Evolutionary conservation across 2,329 filamentous ascomycete species (phyloP).

Genomic region (Monilinia fructigena): DNA sequence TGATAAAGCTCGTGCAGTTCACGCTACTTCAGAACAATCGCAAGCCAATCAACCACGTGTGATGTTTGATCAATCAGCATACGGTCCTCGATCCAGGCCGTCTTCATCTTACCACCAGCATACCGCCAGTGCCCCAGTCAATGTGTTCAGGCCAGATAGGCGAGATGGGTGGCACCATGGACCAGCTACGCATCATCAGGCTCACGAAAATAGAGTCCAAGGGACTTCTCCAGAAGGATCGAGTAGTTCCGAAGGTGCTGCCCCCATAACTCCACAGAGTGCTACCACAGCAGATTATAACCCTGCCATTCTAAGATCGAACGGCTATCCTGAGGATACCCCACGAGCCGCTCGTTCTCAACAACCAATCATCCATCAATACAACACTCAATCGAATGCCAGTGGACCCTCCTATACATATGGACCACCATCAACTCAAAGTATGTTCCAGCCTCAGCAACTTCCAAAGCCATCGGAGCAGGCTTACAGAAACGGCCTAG

Average conservation of each 20-base stretch:
- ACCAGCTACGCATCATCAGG: slow-evolving; percentile 42
- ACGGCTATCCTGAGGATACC: slow-evolving; percentile 47
- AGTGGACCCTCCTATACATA: slow-evolving; percentile 33
- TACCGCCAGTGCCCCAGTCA: slow-evolving; percentile 58
- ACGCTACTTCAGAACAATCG: slow-evolving; percentile 54
- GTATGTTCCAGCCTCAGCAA: slow-evolving; percentile 41
- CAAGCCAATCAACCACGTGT: slow-evolving; percentile 48
- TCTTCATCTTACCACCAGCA: slow-evolving; percentile 48
- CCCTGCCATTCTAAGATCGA: slow-evolving; percentile 52
- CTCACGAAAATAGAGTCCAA: slow-evolving; percentile 37
- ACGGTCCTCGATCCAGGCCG: slow-evolving; percentile 39
- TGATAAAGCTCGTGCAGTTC: slow-evolving; percentile 55
- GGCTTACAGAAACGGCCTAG: slow-evolving; percentile 53
- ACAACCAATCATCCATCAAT: slow-evolving; percentile 30
- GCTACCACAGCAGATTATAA: slow-evolving; percentile 51
- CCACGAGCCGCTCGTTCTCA: slow-evolving; percentile 25
- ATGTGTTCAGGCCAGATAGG: slow-evolving; percentile 60
- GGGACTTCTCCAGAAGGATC: slow-evolving; percentile 56
- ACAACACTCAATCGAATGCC: slow-evolving; percentile 26
- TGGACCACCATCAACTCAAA: slow-evolving; percentile 36
- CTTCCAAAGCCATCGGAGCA: slow-evolving; percentile 40
- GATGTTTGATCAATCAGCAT: slow-evolving; percentile 53
- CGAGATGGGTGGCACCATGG: slow-evolving; percentile 73
- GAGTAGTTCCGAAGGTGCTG: slow-evolving; percentile 53
- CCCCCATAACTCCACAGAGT: slow-evolving; percentile 48